Evolutionary conservation across 2,329 filamentous ascomycete genomes (phyloP).

Genomic region (Talaromyces sp.): DNA sequence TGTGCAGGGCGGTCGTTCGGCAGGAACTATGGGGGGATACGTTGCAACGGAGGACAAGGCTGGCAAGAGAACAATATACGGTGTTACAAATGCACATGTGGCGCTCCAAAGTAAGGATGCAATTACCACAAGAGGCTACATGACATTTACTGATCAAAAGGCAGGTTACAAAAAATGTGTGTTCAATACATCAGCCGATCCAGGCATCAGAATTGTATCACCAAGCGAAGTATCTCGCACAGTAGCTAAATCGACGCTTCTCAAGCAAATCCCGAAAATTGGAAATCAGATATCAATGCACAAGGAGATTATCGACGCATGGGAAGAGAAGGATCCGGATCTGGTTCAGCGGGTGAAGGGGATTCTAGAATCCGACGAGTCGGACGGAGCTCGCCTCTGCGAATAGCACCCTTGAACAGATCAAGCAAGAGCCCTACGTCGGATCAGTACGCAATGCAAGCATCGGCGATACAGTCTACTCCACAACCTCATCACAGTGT

Average conservation of each 20-base stretch:
- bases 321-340: background rate
- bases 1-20: background rate
- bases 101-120: background rate
- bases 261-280: background rate
- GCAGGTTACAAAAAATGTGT: background rate
- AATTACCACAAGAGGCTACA: background rate
- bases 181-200: background rate
- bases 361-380: background rate
- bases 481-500: background rate
- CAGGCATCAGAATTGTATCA: background rate
- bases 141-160: background rate
- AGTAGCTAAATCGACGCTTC: background rate
- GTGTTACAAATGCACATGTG: slow-evolving; percentile 11
- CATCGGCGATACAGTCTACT: background rate
- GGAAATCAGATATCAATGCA: background rate
- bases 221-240: background rate
- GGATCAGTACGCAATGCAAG: background rate
- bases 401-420: background rate
- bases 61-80: background rate
- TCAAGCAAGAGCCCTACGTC: background rate
- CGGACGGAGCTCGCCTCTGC: background rate
- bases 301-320: background rate
- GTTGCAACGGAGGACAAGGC: background rate
- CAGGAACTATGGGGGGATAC: slow-evolving; percentile 8
- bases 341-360: background rate